phyloP scores from a whole-genome alignment of 2,329 filamentous ascomycete genomes.

The Akanthomyces lecanii region DNA sequence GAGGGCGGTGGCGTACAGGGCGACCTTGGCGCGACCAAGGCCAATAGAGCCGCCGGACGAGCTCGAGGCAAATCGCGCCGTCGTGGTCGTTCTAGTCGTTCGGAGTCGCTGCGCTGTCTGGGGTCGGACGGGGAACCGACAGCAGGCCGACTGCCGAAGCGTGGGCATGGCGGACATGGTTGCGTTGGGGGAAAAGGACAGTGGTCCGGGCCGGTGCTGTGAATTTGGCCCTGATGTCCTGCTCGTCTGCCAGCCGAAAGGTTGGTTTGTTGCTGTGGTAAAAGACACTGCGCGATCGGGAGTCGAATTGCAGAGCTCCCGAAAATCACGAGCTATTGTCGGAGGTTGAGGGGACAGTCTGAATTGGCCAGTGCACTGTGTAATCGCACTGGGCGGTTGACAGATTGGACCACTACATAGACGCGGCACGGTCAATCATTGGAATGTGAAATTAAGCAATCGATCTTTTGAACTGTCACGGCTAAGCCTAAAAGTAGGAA shows the following conservation, averaged over 20 bases:
- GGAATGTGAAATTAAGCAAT: too few relatives aligned
- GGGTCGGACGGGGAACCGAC: conserved; percentile 8
- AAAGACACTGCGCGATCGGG: not conserved
- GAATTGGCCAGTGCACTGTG: not conserved
- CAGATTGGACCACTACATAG: not conserved
- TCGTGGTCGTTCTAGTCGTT: not conserved
- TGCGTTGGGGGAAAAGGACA: not conserved
- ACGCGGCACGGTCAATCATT: not conserved
- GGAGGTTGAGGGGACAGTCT: not conserved
- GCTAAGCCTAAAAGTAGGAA: too few relatives aligned
- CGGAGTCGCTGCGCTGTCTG: not conserved
- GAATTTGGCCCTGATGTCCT: not conserved
- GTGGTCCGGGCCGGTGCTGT: not conserved
- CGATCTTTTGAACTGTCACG: not conserved
- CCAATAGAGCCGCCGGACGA: conserved; percentile 26
- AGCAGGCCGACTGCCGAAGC: conserved; percentile 10
- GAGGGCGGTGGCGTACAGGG: conserved; percentile 39
- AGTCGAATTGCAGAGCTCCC: not conserved
- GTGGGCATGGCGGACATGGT: conserved; percentile 8
- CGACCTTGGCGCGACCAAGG: conserved; percentile 32
- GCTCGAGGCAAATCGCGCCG: conserved; percentile 22
- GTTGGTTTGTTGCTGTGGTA: not conserved
- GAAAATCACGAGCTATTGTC: conserved; percentile 11
- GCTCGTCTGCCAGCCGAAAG: not conserved
- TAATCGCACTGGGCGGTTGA: not conserved